Base-by-base conservation (phyloP, 371 early-diverging fungal species). In the Phascolomyces articulosus region DNA sequence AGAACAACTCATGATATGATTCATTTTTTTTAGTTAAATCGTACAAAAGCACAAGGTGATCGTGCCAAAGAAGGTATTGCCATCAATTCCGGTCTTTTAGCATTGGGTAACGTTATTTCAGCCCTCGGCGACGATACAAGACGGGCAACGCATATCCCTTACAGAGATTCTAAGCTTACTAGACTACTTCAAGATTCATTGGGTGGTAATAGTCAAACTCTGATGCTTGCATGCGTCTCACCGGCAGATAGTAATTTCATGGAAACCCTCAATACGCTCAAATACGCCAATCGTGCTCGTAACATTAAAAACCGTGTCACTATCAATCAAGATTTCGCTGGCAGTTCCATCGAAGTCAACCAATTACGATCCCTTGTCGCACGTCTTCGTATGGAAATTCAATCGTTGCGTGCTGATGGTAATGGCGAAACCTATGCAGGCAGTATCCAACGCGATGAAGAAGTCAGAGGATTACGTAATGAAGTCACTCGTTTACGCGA, bases 131-230 rank as follows among this genome's bases (percentile, higher is more conserved):
- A 97, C 70, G 89, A 94, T 68, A 67, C 88, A 15, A 75, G 92
- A 41, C 84, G 74, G 34, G 75, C 83, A 0, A 74, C 85, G 0
- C 91, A 92, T 70, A 87, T 99, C 18, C 99, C 99, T 23, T 99
- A 95, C 69, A 91, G 99, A 75, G 98, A 99, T 75, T 92, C 93
- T 21, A 99, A 99, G 80, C 86, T 99, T n/a, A 99, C 99, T 0
- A 89, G 88, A 49, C 83, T 99, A 51, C 89, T 99, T 51, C 96
- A 99, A 78, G 95, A 96, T 73, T 96, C 96, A n/a, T 83, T 99
- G 21, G 98, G 97, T 54, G 99, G 98, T 28, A 97, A 95, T 68
- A 90, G 92, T 63, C 90, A 90, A 65, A 94, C 97, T 0, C 75
- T 97, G 58, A 95, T 98, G 95, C 73, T 98, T 18, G 96, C 96